phyloP scores from a whole-genome alignment of 306 rosid species.

The Vachellia pachyceras region DNA sequence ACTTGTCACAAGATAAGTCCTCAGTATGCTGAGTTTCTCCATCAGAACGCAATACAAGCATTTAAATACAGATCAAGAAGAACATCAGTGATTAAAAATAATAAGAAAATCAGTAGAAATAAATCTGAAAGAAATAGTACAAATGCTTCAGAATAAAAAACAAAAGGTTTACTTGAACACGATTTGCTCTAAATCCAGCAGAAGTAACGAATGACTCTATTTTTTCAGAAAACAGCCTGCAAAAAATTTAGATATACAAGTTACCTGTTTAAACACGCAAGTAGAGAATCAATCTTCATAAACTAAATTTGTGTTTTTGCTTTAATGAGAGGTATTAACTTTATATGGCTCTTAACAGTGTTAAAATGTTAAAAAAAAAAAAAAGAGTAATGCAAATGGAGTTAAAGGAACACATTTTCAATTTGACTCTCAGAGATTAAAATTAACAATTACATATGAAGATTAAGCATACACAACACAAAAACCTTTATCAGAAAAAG shows the following conservation, averaged over 20 bases:
- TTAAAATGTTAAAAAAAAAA: neutral
- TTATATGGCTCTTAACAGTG: slow-evolving; percentile 24
- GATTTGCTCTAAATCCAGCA: slow-evolving; percentile 62
- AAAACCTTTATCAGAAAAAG: neutral
- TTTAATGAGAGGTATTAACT: neutral
- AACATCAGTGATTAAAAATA: neutral
- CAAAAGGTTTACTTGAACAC: slow-evolving; percentile 60
- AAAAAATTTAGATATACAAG: slow-evolving; percentile 33
- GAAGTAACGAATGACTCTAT: slow-evolving; percentile 61
- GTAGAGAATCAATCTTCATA: slow-evolving; percentile 18
- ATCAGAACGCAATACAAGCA: slow-evolving; percentile 38
- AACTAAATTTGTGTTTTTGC: slow-evolving; percentile 9
- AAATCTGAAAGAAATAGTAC: slow-evolving; percentile 34
- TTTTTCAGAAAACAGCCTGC: slow-evolving; percentile 76
- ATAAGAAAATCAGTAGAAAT: neutral
- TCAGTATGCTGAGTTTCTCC: slow-evolving; percentile 63
- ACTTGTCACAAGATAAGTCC: slow-evolving; percentile 65
- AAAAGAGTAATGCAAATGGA: slow-evolving; percentile 5
- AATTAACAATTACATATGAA: slow-evolving; percentile 2
- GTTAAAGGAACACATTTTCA: slow-evolving; percentile 18
- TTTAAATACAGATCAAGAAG: slow-evolving; percentile 34
- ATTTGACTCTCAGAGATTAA: neutral
- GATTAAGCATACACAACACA: neutral
- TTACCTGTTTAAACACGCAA: slow-evolving; percentile 28
- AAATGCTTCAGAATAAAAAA: slow-evolving; percentile 28